Base-by-base conservation (phyloP, 2,329 filamentous ascomycete genomes). In the Xylariaceae sp. region DNA sequence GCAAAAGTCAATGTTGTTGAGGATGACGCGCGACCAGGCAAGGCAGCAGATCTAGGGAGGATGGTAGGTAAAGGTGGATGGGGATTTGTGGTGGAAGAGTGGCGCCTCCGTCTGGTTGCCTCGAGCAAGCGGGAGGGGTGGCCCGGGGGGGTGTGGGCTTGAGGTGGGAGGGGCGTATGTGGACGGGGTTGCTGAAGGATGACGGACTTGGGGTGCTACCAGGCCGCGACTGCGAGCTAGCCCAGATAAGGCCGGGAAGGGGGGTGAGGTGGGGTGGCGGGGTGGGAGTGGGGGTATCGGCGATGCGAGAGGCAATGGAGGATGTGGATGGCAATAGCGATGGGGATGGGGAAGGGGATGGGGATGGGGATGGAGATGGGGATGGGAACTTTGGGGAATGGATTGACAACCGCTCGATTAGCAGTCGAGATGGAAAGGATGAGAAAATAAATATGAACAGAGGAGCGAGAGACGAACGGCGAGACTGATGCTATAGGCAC, bases 21-120 rank as follows among this genome's bases (percentile, higher is more conserved):
- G 64, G 65, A 68, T 68, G 68, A 70, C 68, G 68, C 65, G 66
- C 68, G 65, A 65, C 60, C 60, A 69, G 60, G 63, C 64, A 69
- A 63, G 60, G 65, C 65, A 62, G 64, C 59, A 66, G 63, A 64
- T 65, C 62, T 62, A 61, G 57, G 64, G 60, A 60, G 60, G 59
- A 62, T 62, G 60, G 60, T 58, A 60, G 60, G 60, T 60, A 61
- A 19, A 52, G 47, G 60, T 56, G 55, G 53, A 48, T 51, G 44
- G 48, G 31, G 53, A 35, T 30, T 42, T 27, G 49, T 43, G 19
- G 37, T 37, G 45, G 44, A 46, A 42, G 56, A 29, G 19, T 47
- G 46, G 50, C 50, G 54, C 55, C 59, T 59, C 54, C 44, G 55
- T 60, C 40, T 49, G 48, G 37, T 26, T 50, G 55, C 44, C 49